Percentiles rank a stretch among this genome's conserved stretches.
These are phyloP conservation scores for Auriculariales sp. DNA, from an alignment of 768 basidiomycete genomes.

Conservation along the genomic window DNA sequence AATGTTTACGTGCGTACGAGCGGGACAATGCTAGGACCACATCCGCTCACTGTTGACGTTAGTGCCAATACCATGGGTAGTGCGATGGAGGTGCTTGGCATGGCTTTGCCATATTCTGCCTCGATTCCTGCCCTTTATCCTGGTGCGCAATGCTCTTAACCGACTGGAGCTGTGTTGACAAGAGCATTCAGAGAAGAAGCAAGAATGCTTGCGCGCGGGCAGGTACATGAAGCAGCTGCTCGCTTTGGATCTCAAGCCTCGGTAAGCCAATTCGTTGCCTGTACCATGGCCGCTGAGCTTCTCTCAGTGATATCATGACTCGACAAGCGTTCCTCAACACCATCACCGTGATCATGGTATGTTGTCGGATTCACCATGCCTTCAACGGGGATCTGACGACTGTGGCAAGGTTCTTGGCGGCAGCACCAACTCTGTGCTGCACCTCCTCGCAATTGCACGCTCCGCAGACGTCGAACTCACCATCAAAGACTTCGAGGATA, in stretches of 20 bases:
- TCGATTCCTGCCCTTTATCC: conserved; percentile 49
- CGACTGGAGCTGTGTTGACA: not conserved
- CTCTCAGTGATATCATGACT: conserved; percentile 44
- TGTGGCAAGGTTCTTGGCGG: too few species aligned
- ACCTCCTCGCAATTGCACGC: conserved; percentile 73
- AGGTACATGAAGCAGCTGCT: conserved; percentile 62
- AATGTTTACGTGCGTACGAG: conserved; percentile 56
- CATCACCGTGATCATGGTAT: conserved; percentile 52
- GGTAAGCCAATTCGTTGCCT: conserved; percentile 17
- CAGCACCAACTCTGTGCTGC: conserved; percentile 76
- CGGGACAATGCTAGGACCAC: not conserved
- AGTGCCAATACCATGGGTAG: conserved; percentile 85
- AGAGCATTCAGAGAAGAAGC: conserved; percentile 54
- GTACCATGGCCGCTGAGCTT: not conserved
- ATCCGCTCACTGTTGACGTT: not conserved
- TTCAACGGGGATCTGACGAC: too few species aligned
- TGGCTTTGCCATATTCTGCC: conserved; percentile 68
- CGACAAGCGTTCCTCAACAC: conserved; percentile 70
- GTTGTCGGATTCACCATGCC: not conserved
- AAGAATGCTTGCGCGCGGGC: conserved; percentile 70
- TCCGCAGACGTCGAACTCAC: conserved; percentile 59
- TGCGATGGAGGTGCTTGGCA: conserved; percentile 68
- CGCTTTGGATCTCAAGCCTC: conserved; percentile 71
- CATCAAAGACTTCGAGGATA: conserved; percentile 77
- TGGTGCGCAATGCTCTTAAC: conserved; percentile 22